These are phyloP conservation scores for Candida vartiovaarae DNA, from an alignment of 805 yeast species.

Conservation along the genomic window DNA sequence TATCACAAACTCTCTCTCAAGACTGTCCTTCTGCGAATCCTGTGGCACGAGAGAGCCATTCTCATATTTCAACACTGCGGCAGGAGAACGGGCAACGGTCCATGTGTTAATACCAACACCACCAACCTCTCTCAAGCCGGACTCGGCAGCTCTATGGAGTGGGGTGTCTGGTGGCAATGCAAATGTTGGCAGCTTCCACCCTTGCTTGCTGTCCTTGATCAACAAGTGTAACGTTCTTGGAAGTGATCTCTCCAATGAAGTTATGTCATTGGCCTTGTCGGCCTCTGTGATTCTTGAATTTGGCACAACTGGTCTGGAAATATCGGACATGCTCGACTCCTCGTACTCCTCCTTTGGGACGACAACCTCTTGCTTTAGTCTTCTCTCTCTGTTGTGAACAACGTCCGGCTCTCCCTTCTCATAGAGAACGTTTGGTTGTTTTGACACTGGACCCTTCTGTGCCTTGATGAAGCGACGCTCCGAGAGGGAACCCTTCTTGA, in stretches of 20 bases:
- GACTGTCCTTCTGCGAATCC: constrained; percentile 13
- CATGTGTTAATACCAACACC: constrained; percentile 76
- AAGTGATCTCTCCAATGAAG: constrained; percentile 72
- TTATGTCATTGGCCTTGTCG: constrained; percentile 53
- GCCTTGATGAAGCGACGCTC: constrained; percentile 73
- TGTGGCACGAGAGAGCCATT: constrained; percentile 18
- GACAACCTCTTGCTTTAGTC: constrained; percentile 69
- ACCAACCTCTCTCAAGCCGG: constrained; percentile 63
- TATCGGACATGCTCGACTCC: constrained; percentile 42
- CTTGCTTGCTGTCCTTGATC: constrained; percentile 37
- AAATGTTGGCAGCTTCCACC: constrained; percentile 83
- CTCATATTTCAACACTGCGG: constrained; percentile 50
- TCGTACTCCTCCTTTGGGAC: constrained; percentile 50
- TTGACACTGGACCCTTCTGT: constrained; percentile 68
- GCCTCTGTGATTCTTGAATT: constrained; percentile 73
- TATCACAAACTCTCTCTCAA: constrained; percentile 58
- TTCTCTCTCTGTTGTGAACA: constrained; percentile 82
- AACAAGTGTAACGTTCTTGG: constrained; percentile 75
- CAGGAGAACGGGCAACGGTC: constrained; percentile 87
- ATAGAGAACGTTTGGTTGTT: constrained; percentile 70
- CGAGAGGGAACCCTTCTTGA: constrained; percentile 81
- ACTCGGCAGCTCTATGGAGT: constrained; percentile 67
- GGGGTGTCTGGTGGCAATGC: constrained; percentile 32
- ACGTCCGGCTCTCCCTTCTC: constrained; percentile 82
- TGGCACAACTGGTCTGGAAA: constrained; percentile 61